A percentile compares a stretch with the other conserved stretches of the same genome.
These are phyloP conservation scores for Biancaea sappan DNA, from an alignment of 306 rosid genomes.

Conservation along the genomic window DNA sequence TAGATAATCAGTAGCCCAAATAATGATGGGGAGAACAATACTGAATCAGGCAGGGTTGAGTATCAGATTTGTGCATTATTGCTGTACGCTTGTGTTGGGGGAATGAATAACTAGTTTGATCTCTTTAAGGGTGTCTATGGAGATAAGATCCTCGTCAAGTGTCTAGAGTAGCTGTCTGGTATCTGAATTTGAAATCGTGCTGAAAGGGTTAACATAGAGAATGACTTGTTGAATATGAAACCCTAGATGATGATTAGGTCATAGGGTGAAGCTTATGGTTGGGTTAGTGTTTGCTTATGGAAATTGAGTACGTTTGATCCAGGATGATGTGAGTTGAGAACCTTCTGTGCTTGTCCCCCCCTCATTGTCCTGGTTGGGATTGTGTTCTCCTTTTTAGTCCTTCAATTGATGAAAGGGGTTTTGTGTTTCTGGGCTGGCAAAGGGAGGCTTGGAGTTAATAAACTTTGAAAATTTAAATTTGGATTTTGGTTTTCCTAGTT, in stretches of 20 bases:
- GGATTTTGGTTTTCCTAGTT: not conserved
- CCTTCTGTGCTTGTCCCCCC: not conserved
- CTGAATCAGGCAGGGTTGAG: conserved; percentile 36
- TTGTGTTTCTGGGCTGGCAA: not conserved
- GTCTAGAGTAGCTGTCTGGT: conserved; percentile 3
- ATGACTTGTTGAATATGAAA: conserved; percentile 26
- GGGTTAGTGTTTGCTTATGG: not conserved
- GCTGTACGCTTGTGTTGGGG: not conserved
- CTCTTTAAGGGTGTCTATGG: conserved; percentile 21
- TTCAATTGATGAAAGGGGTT: conserved; percentile 13
- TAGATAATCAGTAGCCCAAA: conserved; percentile 32
- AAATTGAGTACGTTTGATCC: conserved; percentile 15
- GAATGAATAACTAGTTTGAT: conserved; percentile 37
- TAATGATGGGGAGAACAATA: conserved; percentile 31
- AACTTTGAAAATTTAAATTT: not conserved
- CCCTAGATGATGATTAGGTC: conserved; percentile 40
- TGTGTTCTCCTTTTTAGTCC: not conserved
- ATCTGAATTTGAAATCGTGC: conserved; percentile 11
- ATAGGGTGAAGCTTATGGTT: conserved; percentile 10
- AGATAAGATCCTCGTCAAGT: conserved; percentile 13
- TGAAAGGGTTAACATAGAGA: not conserved
- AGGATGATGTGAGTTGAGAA: conserved; percentile 1
- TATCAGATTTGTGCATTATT: conserved; percentile 36
- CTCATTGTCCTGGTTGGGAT: conserved; percentile 6
- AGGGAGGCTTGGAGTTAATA: not conserved